phyloP scores from a whole-genome alignment of 768 basidiomycete species.

The Galerina sulciceps region DNA sequence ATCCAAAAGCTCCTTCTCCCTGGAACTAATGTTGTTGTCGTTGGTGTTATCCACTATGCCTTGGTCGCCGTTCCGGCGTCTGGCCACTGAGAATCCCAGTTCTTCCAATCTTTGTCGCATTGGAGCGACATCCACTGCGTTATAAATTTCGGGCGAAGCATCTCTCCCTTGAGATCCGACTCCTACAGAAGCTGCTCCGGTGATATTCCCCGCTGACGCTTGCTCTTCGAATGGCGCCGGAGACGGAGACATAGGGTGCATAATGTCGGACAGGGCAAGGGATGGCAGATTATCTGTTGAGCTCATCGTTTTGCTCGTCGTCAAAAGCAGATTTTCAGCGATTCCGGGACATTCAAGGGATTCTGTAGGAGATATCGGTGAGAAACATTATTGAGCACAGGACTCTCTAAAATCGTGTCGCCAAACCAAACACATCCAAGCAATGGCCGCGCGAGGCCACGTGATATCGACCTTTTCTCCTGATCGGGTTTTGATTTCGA shows the following conservation, averaged over 20 bases:
- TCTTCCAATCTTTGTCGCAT: slow-evolving; percentile 53
- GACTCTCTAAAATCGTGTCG: slow-evolving; percentile 25
- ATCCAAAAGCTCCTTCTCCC: slow-evolving; percentile 56
- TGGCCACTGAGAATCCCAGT: slow-evolving; percentile 38
- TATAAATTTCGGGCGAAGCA: slow-evolving; percentile 38
- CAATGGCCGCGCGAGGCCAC: slow-evolving; percentile 28
- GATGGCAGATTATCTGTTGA: slow-evolving; percentile 29
- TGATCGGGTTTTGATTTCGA: not conserved
- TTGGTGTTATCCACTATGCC: not conserved
- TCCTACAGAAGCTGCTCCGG: slow-evolving; percentile 19
- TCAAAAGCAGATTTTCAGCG: slow-evolving; percentile 3
- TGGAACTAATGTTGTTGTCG: slow-evolving; percentile 25
- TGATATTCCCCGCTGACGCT: slow-evolving; percentile 11
- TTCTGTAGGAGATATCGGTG: slow-evolving; percentile 1
- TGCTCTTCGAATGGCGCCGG: slow-evolving; percentile 40
- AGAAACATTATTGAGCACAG: slow-evolving; percentile 4
- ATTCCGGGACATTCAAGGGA: not conserved
- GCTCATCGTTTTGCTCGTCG: slow-evolving; percentile 16
- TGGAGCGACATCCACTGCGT: slow-evolving; percentile 47
- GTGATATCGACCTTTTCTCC: slow-evolving; percentile 18
- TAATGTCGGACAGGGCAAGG: slow-evolving; percentile 59
- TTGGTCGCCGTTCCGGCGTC: slow-evolving; percentile 19
- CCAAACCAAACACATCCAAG: slow-evolving; percentile 24
- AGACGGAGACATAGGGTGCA: slow-evolving; percentile 56
- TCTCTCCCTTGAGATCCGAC: slow-evolving; percentile 10